Percentiles rank a stretch among this genome's conserved stretches.
Evolutionary conservation across 139 green algal species (phyloP).

Genomic region (Tetratostichococcus sp.): DNA sequence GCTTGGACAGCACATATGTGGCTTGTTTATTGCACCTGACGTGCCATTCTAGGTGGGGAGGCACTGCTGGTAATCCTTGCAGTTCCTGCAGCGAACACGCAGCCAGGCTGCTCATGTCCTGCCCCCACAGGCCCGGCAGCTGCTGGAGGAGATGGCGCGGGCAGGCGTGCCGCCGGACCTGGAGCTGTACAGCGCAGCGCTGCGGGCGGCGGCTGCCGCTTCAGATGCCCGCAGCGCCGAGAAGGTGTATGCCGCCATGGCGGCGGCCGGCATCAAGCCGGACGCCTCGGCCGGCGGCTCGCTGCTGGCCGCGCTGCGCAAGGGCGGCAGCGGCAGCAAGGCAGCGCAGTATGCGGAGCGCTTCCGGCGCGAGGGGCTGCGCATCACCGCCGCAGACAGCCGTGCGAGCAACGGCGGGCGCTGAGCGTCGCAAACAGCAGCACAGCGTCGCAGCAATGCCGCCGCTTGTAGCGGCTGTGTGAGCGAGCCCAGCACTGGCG

Average conservation of each 20-base stretch:
- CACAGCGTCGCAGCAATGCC: neutral
- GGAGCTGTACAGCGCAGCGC: neutral
- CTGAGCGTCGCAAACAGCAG: neutral
- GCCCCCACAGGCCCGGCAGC: neutral
- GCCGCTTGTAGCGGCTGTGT: too few relatives aligned
- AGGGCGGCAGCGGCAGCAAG: neutral
- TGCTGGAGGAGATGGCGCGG: neutral
- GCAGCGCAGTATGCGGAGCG: neutral
- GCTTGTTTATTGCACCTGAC: too few relatives aligned
- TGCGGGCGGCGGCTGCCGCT: neutral
- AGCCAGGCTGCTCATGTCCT: too few relatives aligned
- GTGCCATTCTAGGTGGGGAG: too few relatives aligned
- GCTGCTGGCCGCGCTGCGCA: neutral
- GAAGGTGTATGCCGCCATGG: neutral
- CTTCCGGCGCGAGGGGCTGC: neutral
- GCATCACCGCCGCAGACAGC: neutral
- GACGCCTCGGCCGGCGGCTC: neutral
- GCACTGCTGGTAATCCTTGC: too few relatives aligned
- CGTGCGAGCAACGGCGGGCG: too few relatives aligned
- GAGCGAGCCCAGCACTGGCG: too few relatives aligned
- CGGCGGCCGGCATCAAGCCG: neutral
- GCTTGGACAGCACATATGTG: too few relatives aligned
- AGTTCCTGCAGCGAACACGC: too few relatives aligned
- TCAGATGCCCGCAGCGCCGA: neutral
- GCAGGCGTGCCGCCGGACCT: neutral